Evolutionary conservation across 805 yeast genomes (phyloP).

Genomic region (Cyberlindnera lachancei): DNA sequence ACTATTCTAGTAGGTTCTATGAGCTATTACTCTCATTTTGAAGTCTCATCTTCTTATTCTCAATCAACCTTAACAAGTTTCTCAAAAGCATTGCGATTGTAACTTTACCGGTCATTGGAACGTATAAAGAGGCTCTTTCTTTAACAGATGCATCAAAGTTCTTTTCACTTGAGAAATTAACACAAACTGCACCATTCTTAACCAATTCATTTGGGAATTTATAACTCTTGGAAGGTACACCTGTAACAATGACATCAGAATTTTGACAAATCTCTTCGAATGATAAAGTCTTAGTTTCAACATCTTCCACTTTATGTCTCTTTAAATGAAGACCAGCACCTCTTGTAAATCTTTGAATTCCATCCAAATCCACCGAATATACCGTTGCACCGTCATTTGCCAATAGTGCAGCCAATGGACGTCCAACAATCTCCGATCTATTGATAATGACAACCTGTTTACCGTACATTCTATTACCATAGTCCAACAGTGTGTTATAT

Average conservation of each 20-base stretch:
- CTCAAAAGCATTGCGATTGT: slow-evolving; percentile 92
- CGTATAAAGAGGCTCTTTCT: slow-evolving; percentile 81
- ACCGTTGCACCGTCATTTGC: slow-evolving; percentile 98
- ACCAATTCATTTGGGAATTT: slow-evolving; percentile 80
- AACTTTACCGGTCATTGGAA: slow-evolving; percentile 94
- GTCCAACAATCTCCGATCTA: slow-evolving; percentile 93
- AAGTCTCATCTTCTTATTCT: no score
- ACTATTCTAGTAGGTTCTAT: no score
- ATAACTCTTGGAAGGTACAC: slow-evolving; percentile 80
- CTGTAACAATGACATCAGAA: slow-evolving; percentile 92
- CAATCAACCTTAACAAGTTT: slow-evolving; percentile 74
- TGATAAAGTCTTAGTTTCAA: slow-evolving; percentile 46
- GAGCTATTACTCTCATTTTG: no score
- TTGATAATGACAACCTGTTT: slow-evolving; percentile 87
- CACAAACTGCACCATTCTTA: slow-evolving; percentile 81
- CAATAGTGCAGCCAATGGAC: slow-evolving; percentile 90
- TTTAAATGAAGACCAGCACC: slow-evolving; percentile 82
- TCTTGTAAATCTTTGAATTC: slow-evolving; percentile 85
- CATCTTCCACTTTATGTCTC: slow-evolving; percentile 80
- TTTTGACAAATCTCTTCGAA: slow-evolving; percentile 58
- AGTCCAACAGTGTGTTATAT: slow-evolving; percentile 72
- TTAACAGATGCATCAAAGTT: slow-evolving; percentile 82
- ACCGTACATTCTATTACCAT: slow-evolving; percentile 91
- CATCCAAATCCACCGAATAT: slow-evolving; percentile 82
- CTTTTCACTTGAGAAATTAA: slow-evolving; percentile 84